phyloP scores from a whole-genome alignment of 441 rosid species.

The Breynia disticha region DNA sequence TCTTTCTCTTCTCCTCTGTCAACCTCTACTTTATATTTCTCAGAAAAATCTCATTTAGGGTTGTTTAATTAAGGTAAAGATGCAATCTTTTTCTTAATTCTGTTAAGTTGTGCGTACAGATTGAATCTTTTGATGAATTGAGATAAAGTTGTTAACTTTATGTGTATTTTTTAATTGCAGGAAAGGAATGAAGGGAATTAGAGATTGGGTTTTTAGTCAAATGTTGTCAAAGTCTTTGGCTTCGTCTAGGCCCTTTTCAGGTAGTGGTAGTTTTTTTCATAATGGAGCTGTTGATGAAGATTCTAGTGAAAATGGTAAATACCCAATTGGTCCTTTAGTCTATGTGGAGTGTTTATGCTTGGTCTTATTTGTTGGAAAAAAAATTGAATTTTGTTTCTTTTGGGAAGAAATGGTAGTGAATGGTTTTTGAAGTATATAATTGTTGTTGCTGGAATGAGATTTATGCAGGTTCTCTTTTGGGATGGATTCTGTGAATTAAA shows the following conservation, averaged over 20 bases:
- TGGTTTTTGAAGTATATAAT: not conserved
- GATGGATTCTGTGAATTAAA: not conserved
- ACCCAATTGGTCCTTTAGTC: not conserved
- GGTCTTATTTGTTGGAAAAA: too few relatives aligned
- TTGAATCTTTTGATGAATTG: not conserved
- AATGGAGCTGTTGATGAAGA: conserved; percentile 25
- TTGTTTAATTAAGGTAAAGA: not conserved
- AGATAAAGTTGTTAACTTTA: not conserved
- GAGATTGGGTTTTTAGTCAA: conserved; percentile 69
- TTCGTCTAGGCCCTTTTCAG: conserved; percentile 44
- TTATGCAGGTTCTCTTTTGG: not conserved
- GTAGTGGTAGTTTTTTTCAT: conserved; percentile 31
- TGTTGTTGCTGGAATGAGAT: not conserved
- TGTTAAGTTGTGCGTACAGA: too few relatives aligned
- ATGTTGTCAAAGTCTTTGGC: conserved; percentile 56
- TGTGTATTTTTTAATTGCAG: conserved; percentile 6
- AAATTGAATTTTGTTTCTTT: too few relatives aligned
- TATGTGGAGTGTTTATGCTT: too few relatives aligned
- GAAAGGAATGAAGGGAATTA: conserved; percentile 57
- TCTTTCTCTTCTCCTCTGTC: conserved; percentile 1
- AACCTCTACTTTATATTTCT: conserved; percentile 5
- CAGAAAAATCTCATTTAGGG: not conserved
- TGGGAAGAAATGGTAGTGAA: not conserved
- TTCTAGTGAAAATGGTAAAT: conserved; percentile 34
- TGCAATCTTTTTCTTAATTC: too few relatives aligned